Evolutionary conservation across 106 monocot genomes (phyloP).

Genomic region (Xerophyta viscosa): DNA sequence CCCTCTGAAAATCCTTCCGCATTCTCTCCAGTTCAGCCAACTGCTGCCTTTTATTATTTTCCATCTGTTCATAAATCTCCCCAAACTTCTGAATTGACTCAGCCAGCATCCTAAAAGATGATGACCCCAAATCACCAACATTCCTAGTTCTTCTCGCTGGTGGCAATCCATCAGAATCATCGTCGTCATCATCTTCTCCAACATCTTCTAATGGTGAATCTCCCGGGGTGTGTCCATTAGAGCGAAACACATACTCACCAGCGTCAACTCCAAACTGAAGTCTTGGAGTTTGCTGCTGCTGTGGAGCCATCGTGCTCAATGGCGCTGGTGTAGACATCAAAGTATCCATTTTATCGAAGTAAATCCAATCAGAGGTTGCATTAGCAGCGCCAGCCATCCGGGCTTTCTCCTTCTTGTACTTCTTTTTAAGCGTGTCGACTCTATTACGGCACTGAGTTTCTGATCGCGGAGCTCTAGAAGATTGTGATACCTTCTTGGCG

Average conservation of each 20-base stretch:
- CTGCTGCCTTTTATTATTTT: constrained; percentile 68
- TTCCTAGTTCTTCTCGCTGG: constrained; percentile 14
- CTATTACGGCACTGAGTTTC: constrained; percentile 79
- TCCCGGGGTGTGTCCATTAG: constrained; percentile 39
- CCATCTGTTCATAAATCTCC: constrained; percentile 77
- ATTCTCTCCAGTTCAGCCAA: constrained; percentile 71
- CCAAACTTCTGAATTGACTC: constrained; percentile 78
- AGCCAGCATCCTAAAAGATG: constrained; percentile 51
- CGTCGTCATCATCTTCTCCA: constrained; percentile 25
- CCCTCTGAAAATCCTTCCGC: constrained; percentile 81
- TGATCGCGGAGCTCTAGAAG: constrained; percentile 30
- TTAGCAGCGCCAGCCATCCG: constrained; percentile 19
- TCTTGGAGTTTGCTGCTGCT: constrained; percentile 19
- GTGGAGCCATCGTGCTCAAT: neutral
- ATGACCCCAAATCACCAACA: constrained; percentile 8
- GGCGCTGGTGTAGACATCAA: constrained; percentile 34
- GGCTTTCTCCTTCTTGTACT: constrained; percentile 90
- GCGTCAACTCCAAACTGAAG: constrained; percentile 52
- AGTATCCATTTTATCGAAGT: constrained; percentile 71
- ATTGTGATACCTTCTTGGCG: constrained; percentile 50
- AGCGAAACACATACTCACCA: constrained; percentile 46
- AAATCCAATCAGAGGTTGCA: constrained; percentile 50
- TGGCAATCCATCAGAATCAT: constrained; percentile 58
- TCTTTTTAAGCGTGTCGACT: constrained; percentile 79
- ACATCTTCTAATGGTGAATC: constrained; percentile 38